Evolutionary conservation across 2,329 filamentous ascomycete species (phyloP).

Genomic region (Ascochyta pisi): DNA sequence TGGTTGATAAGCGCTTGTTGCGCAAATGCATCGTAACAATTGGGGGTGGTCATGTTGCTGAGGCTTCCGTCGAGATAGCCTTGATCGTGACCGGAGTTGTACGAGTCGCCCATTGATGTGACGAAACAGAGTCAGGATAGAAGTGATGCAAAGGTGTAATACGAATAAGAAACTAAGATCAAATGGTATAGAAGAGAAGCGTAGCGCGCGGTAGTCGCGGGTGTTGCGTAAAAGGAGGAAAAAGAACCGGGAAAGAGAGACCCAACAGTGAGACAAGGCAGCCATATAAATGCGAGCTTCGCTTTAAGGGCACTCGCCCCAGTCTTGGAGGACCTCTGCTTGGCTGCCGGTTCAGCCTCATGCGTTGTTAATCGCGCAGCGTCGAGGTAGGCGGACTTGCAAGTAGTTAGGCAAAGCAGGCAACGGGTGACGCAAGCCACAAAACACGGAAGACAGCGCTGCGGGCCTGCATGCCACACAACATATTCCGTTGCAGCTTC

Average conservation of each 20-base stretch:
- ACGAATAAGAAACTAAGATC: background rate
- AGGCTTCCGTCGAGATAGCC: background rate
- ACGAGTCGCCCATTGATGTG: background rate
- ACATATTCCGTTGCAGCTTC: background rate
- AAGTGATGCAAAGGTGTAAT: background rate
- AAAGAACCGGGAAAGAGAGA: background rate
- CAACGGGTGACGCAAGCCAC: constrained; percentile 24
- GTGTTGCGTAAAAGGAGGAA: background rate
- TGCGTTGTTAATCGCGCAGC: constrained; percentile 12
- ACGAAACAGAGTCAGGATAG: background rate
- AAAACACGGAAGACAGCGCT: background rate
- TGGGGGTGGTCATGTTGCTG: background rate
- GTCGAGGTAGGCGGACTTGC: constrained; percentile 9
- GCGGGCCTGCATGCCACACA: background rate
- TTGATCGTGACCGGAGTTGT: background rate
- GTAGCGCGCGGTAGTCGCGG: background rate
- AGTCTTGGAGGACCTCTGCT: constrained; percentile 14
- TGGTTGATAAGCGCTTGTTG: background rate
- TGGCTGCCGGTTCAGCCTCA: constrained; percentile 19
- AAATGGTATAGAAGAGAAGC: background rate
- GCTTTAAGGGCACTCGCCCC: constrained; percentile 1
- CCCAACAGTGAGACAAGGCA: constrained; percentile 3
- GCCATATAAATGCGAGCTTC: constrained; percentile 10
- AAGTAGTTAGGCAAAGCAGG: constrained; percentile 27
- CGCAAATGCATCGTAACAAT: background rate